Percentiles rank a stretch among this genome's conserved stretches.
Conservation (phyloP, 2,329 filamentous ascomycete species). For the Pseudonectria buxi region DNA sequence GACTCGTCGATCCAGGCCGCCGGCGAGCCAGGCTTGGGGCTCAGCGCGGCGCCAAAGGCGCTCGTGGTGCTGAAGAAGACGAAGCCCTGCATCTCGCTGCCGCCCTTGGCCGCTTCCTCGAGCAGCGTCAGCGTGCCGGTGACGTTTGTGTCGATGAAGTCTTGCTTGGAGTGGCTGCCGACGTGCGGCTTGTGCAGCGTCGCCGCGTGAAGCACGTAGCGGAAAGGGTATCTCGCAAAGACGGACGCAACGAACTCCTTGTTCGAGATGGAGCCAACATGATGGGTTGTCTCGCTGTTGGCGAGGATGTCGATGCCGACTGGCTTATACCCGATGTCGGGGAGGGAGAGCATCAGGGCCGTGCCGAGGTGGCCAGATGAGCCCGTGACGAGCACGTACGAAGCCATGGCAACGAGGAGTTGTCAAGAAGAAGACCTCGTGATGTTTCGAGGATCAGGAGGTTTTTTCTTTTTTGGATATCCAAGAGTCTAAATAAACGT, state of each 20-base stretch:
- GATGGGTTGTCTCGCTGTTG: slow-evolving; percentile 29
- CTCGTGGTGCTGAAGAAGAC: slow-evolving; percentile 41
- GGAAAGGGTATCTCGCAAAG: slow-evolving; percentile 26
- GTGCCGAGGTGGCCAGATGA: slow-evolving; percentile 40
- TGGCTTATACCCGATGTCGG: slow-evolving; percentile 31
- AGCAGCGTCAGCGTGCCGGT: slow-evolving; percentile 36
- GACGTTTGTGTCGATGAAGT: slow-evolving; percentile 40
- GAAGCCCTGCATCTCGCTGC: slow-evolving; percentile 30
- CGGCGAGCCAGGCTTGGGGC: slow-evolving; percentile 27
- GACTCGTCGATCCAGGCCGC: slow-evolving; percentile 39
- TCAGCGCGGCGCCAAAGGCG: slow-evolving; percentile 35
- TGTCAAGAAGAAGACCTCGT: slow-evolving; percentile 1
- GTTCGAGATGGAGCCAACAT: slow-evolving; percentile 32
- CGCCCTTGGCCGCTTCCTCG: slow-evolving; percentile 28
- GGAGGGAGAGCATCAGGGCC: slow-evolving; percentile 38
- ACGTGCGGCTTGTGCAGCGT: slow-evolving; percentile 44
- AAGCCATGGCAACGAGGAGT: slow-evolving; percentile 5
- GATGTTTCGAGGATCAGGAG: no score
- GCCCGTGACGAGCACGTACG: slow-evolving; percentile 38
- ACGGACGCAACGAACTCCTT: slow-evolving; percentile 25
- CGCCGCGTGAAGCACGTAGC: slow-evolving; percentile 38
- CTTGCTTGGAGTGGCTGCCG: slow-evolving; percentile 34
- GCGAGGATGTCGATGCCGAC: slow-evolving; percentile 38
- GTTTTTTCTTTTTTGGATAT: no score
- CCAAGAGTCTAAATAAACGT: no score